Base-by-base conservation (phyloP, 306 rosid genomes). In the Styphnolobium japonicum region DNA sequence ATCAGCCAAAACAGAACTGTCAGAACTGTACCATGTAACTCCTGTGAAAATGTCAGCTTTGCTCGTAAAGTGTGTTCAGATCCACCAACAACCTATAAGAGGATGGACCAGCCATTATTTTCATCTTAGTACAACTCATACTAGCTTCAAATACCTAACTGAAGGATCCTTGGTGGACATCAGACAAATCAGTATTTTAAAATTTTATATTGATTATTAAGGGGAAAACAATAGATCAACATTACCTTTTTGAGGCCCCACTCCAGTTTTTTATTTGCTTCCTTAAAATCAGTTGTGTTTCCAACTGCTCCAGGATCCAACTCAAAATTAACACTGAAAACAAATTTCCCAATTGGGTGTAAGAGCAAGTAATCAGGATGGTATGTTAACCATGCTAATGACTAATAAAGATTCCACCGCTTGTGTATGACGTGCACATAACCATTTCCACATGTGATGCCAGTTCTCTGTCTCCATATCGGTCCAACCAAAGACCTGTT, bases 171-270 rank as follows among this genome's bases (percentile, higher is more conserved):
- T 46, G 22, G 36, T 48, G 46, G 7, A 74, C 66, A 71, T 73
- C 31, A 80, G 46, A 73, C 9, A 39, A 73, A 72, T 22, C 52
- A 36, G 74, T 23, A 63, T 18, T 71, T 37, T 5, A 63, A 71
- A 51, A 67, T 10, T 60, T 29, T 5, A 76, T 58, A 72, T 49
- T 33, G 10, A 51, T 29, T 8, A 34, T 27, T 10, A 23, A 33
- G 1, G 68, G 31, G 7, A 76, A 36, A 23, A 36, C 16, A n/a
- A 71, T 7, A 39, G 6, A 73, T 55, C 48, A 57, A 25, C 64
- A 81, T 49, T 83, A 84, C 98, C 98, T 92, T 95, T 82, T 92
- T 90, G 48, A 92, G 55, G 68, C 96, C 91, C 98, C 98, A 95
- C 81, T 92, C 97, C 73, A 95, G 88, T 80, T 84, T 90, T 85